Evolutionary conservation across 805 yeast genomes (phyloP).

Genomic region (Kurtzmaniella fragi): DNA sequence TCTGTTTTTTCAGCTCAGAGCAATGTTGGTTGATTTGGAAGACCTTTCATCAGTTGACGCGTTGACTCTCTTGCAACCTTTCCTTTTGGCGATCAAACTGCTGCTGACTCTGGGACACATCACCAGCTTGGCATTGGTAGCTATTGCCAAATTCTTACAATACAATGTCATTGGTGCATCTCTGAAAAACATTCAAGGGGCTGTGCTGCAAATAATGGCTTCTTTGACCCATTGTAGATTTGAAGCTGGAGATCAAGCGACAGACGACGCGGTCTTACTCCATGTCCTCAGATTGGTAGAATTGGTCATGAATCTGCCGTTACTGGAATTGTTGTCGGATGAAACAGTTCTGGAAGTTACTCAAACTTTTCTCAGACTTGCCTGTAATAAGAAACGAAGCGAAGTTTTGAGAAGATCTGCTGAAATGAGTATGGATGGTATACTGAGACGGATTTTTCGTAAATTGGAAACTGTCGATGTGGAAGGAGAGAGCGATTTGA

Average conservation of each 20-base stretch:
- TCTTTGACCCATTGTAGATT: constrained; percentile 91
- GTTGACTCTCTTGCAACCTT: constrained; percentile 77
- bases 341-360: constrained; percentile 82
- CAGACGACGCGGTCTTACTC: constrained; percentile 86
- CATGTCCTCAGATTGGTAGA: constrained; percentile 78
- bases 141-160: constrained; percentile 68
- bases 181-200: constrained; percentile 51
- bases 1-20: constrained; percentile 73
- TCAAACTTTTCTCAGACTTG: constrained; percentile 86
- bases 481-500: constrained; percentile 31
- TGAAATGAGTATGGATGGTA: constrained; percentile 68
- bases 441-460: constrained; percentile 64
- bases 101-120: constrained; percentile 82
- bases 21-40: constrained; percentile 56
- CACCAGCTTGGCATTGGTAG: constrained; percentile 73
- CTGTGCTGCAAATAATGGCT: constrained; percentile 61
- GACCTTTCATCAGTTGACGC: constrained; percentile 58
- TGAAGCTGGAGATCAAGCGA: constrained; percentile 88
- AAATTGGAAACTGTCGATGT: constrained; percentile 36
- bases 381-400: constrained; percentile 87
- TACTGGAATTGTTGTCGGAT: constrained; percentile 67
- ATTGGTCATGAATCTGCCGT: constrained; percentile 53
- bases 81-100: constrained; percentile 74
- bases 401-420: constrained; percentile 88
- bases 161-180: constrained; percentile 57